phyloP scores from a whole-genome alignment of 1,139 yeast species.

The Hyphopichia fennica region DNA sequence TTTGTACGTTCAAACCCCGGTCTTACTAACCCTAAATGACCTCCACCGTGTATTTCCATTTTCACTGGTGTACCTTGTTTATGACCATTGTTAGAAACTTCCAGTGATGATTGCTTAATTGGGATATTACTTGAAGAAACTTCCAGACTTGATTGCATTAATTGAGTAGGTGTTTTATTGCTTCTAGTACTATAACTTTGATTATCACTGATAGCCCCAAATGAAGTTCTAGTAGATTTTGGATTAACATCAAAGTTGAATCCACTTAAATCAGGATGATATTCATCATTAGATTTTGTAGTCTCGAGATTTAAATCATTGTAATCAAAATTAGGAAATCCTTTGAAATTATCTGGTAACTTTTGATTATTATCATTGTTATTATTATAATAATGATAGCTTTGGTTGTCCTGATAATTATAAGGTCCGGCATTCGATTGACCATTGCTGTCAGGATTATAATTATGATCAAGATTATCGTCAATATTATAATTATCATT shows the following conservation, averaged over 20 bases:
- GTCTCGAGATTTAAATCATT: slow-evolving; percentile 8
- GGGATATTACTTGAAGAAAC: background rate
- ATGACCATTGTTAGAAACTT: background rate
- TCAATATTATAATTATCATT: background rate
- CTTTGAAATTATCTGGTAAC: background rate
- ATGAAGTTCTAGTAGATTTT: background rate
- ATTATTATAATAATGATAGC: background rate
- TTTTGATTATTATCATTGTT: background rate
- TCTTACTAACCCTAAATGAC: slow-evolving; percentile 4
- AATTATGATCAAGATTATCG: background rate
- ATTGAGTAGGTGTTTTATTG: background rate
- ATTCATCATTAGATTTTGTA: slow-evolving; percentile 3
- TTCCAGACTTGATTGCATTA: background rate
- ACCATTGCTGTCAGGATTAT: background rate
- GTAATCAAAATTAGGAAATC: background rate
- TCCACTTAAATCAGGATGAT: slow-evolving; percentile 18
- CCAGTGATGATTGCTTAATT: background rate
- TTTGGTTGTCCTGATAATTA: background rate
- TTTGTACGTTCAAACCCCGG: slow-evolving; percentile 16
- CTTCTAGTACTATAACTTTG: background rate
- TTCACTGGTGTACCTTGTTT: background rate
- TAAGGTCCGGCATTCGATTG: background rate
- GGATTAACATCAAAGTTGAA: slow-evolving; percentile 22
- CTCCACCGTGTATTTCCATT: background rate
- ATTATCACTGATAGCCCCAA: background rate